These are phyloP conservation scores for Lentinula sp. DNA, from an alignment of 768 basidiomycete genomes.

Conservation along the genomic window DNA sequence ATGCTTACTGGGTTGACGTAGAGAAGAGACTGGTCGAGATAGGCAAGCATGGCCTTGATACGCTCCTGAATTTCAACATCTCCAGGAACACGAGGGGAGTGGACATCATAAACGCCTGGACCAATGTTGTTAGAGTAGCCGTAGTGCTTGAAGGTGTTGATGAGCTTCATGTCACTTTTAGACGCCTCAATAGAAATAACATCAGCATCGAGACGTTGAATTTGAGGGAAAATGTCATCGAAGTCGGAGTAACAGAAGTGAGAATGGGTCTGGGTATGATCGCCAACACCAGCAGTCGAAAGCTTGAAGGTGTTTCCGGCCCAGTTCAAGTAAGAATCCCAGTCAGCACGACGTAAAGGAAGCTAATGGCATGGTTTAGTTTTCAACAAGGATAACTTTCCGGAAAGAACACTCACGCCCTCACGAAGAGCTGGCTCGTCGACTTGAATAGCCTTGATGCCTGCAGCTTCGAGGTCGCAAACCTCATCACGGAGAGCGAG, in stretches of 20 bases:
- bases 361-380: slow-evolving; percentile 41
- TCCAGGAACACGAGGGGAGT: slow-evolving; percentile 95
- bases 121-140: slow-evolving; percentile 97
- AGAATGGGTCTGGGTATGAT: slow-evolving; percentile 94
- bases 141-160: slow-evolving; percentile 91
- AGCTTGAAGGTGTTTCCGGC: slow-evolving; percentile 99
- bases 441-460: slow-evolving; percentile 97
- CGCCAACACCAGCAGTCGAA: slow-evolving; percentile 90
- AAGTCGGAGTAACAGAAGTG: slow-evolving; percentile 99
- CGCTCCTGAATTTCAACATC: slow-evolving; percentile 94
- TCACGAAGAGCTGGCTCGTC: slow-evolving; percentile 99
- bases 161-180: slow-evolving; percentile 97
- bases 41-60: slow-evolving; percentile 74
- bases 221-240: slow-evolving; percentile 96
- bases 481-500: slow-evolving; percentile 98
- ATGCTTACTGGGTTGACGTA: slow-evolving; percentile 80
- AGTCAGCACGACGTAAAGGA: slow-evolving; percentile 93
- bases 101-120: slow-evolving; percentile 98
- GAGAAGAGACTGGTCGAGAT: slow-evolving; percentile 75
- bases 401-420: slow-evolving; percentile 54
- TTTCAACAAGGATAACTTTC: neutral
- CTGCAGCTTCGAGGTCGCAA: slow-evolving; percentile 91
- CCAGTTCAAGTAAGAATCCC: slow-evolving; percentile 96
- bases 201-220: slow-evolving; percentile 94
- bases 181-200: slow-evolving; percentile 99